Conservation (phyloP, 208 protist species). For the Phytomonas francai region DNA sequence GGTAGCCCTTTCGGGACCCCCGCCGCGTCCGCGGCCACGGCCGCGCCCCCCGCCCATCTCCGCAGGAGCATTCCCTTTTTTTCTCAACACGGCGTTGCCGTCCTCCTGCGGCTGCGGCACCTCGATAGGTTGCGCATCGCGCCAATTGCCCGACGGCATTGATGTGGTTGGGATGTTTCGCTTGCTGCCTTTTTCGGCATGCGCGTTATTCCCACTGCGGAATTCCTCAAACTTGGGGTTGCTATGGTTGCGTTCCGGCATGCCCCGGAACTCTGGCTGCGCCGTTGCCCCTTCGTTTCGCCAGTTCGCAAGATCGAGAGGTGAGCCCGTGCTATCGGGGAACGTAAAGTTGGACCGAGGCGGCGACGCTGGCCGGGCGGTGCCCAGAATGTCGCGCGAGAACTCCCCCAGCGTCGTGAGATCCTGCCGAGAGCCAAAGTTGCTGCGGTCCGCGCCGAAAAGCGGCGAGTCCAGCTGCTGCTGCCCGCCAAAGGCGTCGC, state of each 20-base stretch:
- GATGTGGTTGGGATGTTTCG: slow-evolving; percentile 10
- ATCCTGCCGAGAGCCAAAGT: slow-evolving; percentile 50
- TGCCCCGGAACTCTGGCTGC: slow-evolving; percentile 43
- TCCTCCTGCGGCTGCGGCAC: slow-evolving; percentile 18
- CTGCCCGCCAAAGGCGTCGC: slow-evolving; percentile 59
- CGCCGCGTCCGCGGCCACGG: slow-evolving; percentile 14
- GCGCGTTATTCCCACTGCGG: slow-evolving; percentile 18
- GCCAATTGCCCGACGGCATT: slow-evolving; percentile 48
- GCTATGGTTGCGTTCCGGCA: slow-evolving; percentile 18
- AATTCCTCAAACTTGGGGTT: slow-evolving; percentile 15
- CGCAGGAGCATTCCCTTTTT: slow-evolving; percentile 18
- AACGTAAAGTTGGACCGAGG: slow-evolving; percentile 3
- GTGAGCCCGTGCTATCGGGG: slow-evolving; percentile 16
- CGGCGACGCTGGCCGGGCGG: slow-evolving; percentile 32
- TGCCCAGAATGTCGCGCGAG: slow-evolving; percentile 68
- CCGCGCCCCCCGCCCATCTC: slow-evolving; percentile 14
- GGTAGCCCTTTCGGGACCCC: slow-evolving; percentile 3
- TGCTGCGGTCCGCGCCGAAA: slow-evolving; percentile 25
- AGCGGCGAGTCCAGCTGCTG: slow-evolving; percentile 23
- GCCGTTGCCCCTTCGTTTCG: slow-evolving; percentile 34
- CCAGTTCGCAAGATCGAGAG: slow-evolving; percentile 48
- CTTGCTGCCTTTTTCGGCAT: slow-evolving; percentile 16
- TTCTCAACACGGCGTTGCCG: background rate
- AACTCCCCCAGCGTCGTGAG: slow-evolving; percentile 45
- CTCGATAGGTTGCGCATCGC: slow-evolving; percentile 47